Evolutionary conservation across 169 alveolate genomes (phyloP).

Genomic region (Cystoisospora suis): DNA sequence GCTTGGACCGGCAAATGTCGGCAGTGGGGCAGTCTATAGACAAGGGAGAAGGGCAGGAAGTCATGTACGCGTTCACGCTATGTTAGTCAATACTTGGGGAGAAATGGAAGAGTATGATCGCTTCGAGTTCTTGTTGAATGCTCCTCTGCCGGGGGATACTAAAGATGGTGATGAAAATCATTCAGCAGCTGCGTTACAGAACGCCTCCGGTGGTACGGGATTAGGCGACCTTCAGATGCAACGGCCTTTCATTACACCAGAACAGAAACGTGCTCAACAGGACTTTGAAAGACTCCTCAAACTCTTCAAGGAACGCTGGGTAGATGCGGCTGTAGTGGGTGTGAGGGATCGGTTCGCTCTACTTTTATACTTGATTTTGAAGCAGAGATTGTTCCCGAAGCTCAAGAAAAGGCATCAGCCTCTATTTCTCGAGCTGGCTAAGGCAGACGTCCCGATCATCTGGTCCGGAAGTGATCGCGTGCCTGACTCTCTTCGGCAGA

Average conservation of each 20-base stretch:
- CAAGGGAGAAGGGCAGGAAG: constrained; percentile 17
- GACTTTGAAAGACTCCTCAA: neutral
- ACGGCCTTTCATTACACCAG: neutral
- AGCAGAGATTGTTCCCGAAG: constrained; percentile 2
- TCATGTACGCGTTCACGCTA: constrained; percentile 8
- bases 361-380: constrained; percentile 16
- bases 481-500: constrained; percentile 11
- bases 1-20: neutral
- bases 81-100: constrained; percentile 40
- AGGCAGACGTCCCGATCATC: constrained; percentile 21
- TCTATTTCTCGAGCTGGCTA: constrained; percentile 11
- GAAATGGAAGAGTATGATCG: constrained; percentile 23
- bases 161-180: neutral
- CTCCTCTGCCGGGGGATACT: constrained; percentile 10
- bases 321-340: constrained; percentile 39
- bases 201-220: neutral
- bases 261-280: neutral
- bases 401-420: constrained; percentile 4
- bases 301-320: constrained; percentile 6
- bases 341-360: constrained; percentile 20
- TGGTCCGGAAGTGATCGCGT: constrained; percentile 37
- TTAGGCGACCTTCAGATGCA: neutral
- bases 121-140: constrained; percentile 27
- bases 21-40: neutral
- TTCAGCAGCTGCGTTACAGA: neutral